Evolutionary conservation across 176 grass and related monocot genomes (phyloP).

Genomic region (Lolium multiflorum): DNA sequence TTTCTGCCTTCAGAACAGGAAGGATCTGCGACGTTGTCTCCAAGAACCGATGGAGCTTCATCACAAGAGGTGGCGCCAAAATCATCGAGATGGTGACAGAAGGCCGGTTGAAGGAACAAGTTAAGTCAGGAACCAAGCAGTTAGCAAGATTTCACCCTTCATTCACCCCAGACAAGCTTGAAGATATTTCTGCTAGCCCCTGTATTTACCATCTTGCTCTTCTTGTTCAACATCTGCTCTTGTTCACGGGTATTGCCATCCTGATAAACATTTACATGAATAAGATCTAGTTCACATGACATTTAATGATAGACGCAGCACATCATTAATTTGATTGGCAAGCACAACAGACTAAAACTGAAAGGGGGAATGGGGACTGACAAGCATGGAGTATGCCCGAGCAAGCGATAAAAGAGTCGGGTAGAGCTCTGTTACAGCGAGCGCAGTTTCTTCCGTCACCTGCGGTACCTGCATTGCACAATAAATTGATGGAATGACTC

Average conservation of each 20-base stretch:
- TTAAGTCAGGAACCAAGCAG: neutral
- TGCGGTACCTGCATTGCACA: constrained; percentile 71
- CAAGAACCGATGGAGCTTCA: neutral
- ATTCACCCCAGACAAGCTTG: constrained; percentile 64
- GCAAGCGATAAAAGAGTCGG: constrained; percentile 72
- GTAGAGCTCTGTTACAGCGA: constrained; percentile 68
- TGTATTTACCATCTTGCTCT: constrained; percentile 54
- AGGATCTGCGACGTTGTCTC: neutral
- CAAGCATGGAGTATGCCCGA: constrained; percentile 67
- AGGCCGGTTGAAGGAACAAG: neutral
- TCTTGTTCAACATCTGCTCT: constrained; percentile 75
- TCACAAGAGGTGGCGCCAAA: neutral
- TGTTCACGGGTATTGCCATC: constrained; percentile 67
- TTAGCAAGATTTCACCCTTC: constrained; percentile 9
- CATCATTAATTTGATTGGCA: neutral
- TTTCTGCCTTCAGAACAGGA: constrained; percentile 12
- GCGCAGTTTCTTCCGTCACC: constrained; percentile 82
- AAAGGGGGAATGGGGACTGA: constrained; percentile 40
- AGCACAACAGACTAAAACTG: neutral
- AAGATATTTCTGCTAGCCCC: constrained; percentile 85
- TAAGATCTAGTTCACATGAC: neutral
- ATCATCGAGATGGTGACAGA: constrained; percentile 21
- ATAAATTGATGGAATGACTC: constrained; percentile 4
- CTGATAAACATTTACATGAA: constrained; percentile 51
- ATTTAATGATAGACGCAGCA: neutral